A percentile compares a stretch with the other conserved stretches of the same genome.
Evolutionary conservation across 164 flowering plant species (phyloP).

Genomic region (Tetracentron sinense): DNA sequence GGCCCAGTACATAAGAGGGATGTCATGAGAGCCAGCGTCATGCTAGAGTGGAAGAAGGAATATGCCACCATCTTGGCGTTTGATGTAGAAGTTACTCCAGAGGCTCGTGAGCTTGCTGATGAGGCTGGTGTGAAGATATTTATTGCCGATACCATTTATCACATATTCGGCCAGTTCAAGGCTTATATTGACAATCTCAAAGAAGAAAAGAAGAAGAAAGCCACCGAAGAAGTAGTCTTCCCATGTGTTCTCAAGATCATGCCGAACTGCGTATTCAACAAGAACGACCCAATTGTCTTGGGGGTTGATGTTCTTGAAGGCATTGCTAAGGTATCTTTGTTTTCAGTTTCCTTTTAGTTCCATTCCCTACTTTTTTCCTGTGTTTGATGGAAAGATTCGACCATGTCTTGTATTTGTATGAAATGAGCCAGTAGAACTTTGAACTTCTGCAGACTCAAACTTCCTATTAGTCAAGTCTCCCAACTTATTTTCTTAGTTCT

Average conservation of each 20-base stretch:
- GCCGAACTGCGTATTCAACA: slow-evolving; percentile 84
- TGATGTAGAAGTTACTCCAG: slow-evolving; percentile 96
- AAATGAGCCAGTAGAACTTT: too few species aligned
- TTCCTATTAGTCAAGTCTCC: not conserved
- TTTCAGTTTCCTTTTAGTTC: not conserved
- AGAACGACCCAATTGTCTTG: slow-evolving; percentile 91
- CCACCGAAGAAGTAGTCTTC: slow-evolving; percentile 94
- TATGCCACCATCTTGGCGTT: slow-evolving; percentile 91
- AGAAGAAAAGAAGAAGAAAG: slow-evolving; percentile 91
- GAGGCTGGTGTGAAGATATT: slow-evolving; percentile 88
- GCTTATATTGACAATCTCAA: slow-evolving; percentile 85
- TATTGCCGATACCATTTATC: slow-evolving; percentile 93
- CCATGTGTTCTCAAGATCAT: slow-evolving; percentile 90
- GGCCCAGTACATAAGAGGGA: slow-evolving; percentile 98
- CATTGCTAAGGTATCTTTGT: slow-evolving; percentile 56
- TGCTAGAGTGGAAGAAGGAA: slow-evolving; percentile 98
- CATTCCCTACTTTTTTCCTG: not conserved
- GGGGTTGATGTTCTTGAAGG: slow-evolving; percentile 97
- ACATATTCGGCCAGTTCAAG: slow-evolving; percentile 90
- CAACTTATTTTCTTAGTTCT: not conserved
- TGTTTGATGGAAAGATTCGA: not conserved
- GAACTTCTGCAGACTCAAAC: too few species aligned
- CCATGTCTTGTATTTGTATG: too few species aligned
- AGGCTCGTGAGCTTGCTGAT: slow-evolving; percentile 93
- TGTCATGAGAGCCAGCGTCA: slow-evolving; percentile 93